phyloP scores from a whole-genome alignment of 78 protist genomes.

The Dictyostelium citrinum region DNA sequence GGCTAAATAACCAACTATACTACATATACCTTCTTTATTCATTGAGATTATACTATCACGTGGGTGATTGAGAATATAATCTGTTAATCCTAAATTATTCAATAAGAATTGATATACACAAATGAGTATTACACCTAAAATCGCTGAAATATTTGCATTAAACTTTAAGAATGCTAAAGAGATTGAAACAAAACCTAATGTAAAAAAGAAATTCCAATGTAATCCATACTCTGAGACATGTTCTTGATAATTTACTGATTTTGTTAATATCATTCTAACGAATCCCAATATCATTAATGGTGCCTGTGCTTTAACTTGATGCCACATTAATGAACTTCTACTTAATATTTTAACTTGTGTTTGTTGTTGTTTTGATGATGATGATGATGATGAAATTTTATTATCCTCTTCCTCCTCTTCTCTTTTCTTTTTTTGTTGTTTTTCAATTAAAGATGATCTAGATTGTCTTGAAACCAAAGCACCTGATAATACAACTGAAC shows the following conservation, averaged over 20 bases:
- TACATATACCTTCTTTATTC: slow-evolving; percentile 89
- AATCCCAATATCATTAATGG: slow-evolving; percentile 84
- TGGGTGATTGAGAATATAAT: slow-evolving; percentile 69
- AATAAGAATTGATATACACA: slow-evolving; percentile 10
- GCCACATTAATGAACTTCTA: slow-evolving; percentile 28
- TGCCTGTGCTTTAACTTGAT: slow-evolving; percentile 27
- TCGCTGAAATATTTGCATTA: slow-evolving; percentile 9
- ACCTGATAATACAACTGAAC: slow-evolving; percentile 74
- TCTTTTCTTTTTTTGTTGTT: not conserved
- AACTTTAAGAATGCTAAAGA: slow-evolving; percentile 58
- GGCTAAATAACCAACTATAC: slow-evolving; percentile 83
- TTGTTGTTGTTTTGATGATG: not conserved
- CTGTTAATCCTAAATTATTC: slow-evolving; percentile 42
- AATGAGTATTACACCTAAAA: slow-evolving; percentile 41
- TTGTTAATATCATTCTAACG: slow-evolving; percentile 67
- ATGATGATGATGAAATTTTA: no score
- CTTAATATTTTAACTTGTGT: not conserved
- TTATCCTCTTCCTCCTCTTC: not conserved
- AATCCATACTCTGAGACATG: slow-evolving; percentile 95
- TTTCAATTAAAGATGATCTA: slow-evolving; percentile 3
- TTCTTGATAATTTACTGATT: slow-evolving; percentile 89
- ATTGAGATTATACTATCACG: slow-evolving; percentile 56
- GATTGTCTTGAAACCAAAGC: slow-evolving; percentile 76
- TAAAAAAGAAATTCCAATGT: slow-evolving; percentile 97
- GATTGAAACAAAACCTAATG: slow-evolving; percentile 85